Base-by-base conservation (phyloP, 208 protist species). In the Giardia muris region DNA sequence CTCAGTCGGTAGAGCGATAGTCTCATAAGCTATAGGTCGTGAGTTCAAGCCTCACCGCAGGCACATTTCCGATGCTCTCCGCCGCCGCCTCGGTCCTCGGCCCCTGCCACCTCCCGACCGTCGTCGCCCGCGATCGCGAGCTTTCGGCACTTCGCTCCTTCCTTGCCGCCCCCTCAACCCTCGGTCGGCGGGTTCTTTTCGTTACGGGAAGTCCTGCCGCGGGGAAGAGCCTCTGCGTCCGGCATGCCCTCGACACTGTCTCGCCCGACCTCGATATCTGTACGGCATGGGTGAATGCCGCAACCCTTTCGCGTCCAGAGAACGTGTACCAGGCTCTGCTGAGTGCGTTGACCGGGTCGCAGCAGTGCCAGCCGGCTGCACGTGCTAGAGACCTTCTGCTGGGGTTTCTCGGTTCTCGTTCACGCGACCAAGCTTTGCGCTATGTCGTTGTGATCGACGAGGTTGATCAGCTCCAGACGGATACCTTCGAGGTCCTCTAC, bases 21-120 rank as follows among this genome's bases (percentile, higher is more conserved):
- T 89, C 86, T 89, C 22, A 89, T 89, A 89, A 89, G 86, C 86
- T 46, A 44, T 46, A 89, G 86, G 86, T 89, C 86, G 22, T 89
- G 86, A 44, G 86, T 92, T 92, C 89, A 46, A 67, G 46, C 46
- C 89, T 22, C 43, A 92, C 42, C 2, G 67, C 89, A 22, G 43
- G 42, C 43, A 92, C n/a, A 67, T 92, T 89, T 92, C 10, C 67
- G 3, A 46, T 67, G 46, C 4, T 67, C 43, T 46, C n/a, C 43
- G n/a, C 46, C 46, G n/a, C 10, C 43, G 42, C 89, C 67, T 42
- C 89, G 4, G 46, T 3, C 19, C 39, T 46, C n/a, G 43, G 89
- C 10, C 89, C 30, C 57, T 10, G 19, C 57, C 57, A 76, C 30
- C 57, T 10, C 19, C 57, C 87, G 19, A 30, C 57, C 57, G 57